Base-by-base conservation (phyloP, 495 filamentous ascomycete genomes). In the Amphirosellinia nigrospora region DNA sequence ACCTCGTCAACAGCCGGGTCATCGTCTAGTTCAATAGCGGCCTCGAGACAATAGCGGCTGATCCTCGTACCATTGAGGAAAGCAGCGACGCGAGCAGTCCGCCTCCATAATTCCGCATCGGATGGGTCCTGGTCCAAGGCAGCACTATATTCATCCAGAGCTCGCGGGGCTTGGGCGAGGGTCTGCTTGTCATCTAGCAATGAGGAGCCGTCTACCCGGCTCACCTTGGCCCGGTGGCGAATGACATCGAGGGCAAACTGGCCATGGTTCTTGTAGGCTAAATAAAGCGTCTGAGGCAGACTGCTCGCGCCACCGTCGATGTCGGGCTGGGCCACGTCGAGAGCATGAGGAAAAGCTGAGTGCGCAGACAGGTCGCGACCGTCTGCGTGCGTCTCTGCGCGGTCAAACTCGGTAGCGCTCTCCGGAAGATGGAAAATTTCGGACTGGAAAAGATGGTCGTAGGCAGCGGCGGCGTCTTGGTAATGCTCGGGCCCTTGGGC, bases 351-450 rank as follows among this genome's bases (percentile, higher is more conserved):
- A 48, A 83, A 83, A 3, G 75, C 69, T 13, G 75, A 73, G 30
- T 85, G 83, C 26, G 77, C 66, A 16, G 77, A 70, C 11, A 82
- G 75, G 36, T 76, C 59, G 19, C 67, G 76, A 9, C 75, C 64
- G 64, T 88, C 82, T 15, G 90, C 89, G 64, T 90, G 87, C 30
- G 88, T 77, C 68, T 91, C 87, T 67, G 86, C 80, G 66, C 91
- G 86, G 64, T 88, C 86, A 75, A 90, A 92, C 71, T 97, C 93
- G 41, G 93, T 92, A 32, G 91, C 82, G 43, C 90, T 92, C 74
- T 98, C 94, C 48, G 91, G 90, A 75, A 93, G 97, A 78, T 87
- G 90, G 82, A 99, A 98, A 71, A 98, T 95, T 64, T 98, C 96
- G 36, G 94, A 97, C 58, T 90, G 83, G 74, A 98, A 94, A 23